Base-by-base conservation (phyloP, 352 stramenopile genomes). In the Phytophthora pluvialis region DNA sequence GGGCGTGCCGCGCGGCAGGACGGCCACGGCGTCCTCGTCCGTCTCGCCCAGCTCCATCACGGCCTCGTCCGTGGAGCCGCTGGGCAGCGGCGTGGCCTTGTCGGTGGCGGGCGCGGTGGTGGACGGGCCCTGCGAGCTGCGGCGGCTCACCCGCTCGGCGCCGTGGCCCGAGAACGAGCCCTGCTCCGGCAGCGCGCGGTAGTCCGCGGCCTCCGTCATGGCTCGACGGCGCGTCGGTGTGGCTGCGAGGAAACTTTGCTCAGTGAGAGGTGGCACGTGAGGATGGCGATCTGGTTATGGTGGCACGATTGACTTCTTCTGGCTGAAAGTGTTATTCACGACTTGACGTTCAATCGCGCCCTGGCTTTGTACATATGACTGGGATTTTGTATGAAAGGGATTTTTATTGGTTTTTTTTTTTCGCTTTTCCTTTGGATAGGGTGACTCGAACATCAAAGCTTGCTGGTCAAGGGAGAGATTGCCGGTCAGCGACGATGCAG, bases 161-260 rank as follows among this genome's bases (percentile, higher is more conserved):
- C 59, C 67, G 68, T 77, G 63, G 36, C 58, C 67, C 18, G 55
- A 60, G 45, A 64, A 67, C 18, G 58, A 62, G 32, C 28, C 26
- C 16, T 76, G 58, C 35, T 77, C 67, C 36, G 63, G 40, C 16
- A 77, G 67, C 39, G 67, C 59, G 68, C 72, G 67, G 60, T 79
- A 79, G 59, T 77, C 63, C 40, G 40, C 42, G 38, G 46, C 33
- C 44, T 74, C 60, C 61, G 67, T 71, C 67, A 75, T 75, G 60
- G 33, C 47, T 44, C 16, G 32, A 44, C 45, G 45, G 28, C 28
- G 44, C 40, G 44, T 31, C 25, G 21, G 43, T 25, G 9, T 40
- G 5, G 15, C 38, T 16, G 31, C 10, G 31, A 35, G 31, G 31
- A 3, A 11, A 35, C 31, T 35, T 21, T 35, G 31, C 7, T 11